Percentiles rank a stretch among this genome's conserved stretches.
Conservation (phyloP, 176 grass and related monocot species). For the maize (Zea mays) region DNA sequence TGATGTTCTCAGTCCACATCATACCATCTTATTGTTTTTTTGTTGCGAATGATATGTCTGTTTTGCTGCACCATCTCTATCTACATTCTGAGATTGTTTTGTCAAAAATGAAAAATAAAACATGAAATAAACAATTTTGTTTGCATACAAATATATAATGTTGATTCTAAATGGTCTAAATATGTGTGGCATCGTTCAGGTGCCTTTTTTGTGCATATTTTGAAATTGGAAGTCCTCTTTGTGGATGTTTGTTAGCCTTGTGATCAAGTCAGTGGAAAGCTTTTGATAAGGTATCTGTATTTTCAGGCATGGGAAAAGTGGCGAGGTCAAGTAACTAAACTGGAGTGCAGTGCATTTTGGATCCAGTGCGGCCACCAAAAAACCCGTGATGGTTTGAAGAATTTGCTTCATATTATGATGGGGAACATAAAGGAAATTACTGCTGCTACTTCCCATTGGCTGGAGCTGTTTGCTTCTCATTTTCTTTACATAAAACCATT, state of each 20-base stretch:
- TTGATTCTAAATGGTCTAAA: neutral
- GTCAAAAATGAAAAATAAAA: neutral
- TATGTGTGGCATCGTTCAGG: neutral
- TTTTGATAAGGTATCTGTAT: slow-evolving; percentile 35
- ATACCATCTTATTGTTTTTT: neutral
- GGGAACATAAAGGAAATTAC: slow-evolving; percentile 75
- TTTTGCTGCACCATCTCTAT: neutral
- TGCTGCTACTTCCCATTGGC: slow-evolving; percentile 78
- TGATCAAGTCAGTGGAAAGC: slow-evolving; percentile 28
- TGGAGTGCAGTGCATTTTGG: slow-evolving; percentile 90
- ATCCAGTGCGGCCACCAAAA: slow-evolving; percentile 80
- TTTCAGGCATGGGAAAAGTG: slow-evolving; percentile 91
- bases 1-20: neutral
- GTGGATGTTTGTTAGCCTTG: neutral
- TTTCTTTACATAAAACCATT: slow-evolving; percentile 90
- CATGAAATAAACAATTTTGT: neutral
- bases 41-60: neutral
- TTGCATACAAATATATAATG: neutral
- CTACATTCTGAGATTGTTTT: slow-evolving; percentile 5
- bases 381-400: slow-evolving; percentile 89
- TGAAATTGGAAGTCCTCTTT: neutral
- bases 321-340: slow-evolving; percentile 79
- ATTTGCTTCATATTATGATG: slow-evolving; percentile 92
- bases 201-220: slow-evolving; percentile 7
- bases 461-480: slow-evolving; percentile 91